Evolutionary conservation across 768 basidiomycete genomes (phyloP), one percentile per base, ranked within the genome.

Genomic region (Xerocomellus intermedius): DNA sequence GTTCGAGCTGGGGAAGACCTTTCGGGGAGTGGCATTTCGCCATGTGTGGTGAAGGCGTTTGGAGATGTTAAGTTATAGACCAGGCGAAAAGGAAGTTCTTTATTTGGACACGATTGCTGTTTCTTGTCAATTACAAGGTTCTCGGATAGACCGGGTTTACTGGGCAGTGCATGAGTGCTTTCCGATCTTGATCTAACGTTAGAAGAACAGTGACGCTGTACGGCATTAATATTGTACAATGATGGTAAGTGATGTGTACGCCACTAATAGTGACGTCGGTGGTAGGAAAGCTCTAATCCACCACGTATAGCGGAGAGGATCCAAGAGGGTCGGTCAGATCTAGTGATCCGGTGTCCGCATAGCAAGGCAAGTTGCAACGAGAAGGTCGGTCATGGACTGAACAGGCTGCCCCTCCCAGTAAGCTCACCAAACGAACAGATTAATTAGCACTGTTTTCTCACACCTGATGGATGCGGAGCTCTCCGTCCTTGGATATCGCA

Each of bases 351-450:
- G 67, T 9, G 52, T 71, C 17, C 71, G 67, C 54, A 73, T 59
- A 4, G 67, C 69, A 22, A 72, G 63, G 44, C 61, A 65, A 17
- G 71, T 71, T n/a, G 70, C 65, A 14, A 71, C 65, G 21, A 73
- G 42, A 8, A 70, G 59, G 26, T 71, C 71, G 17, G 56, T 19
- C 67, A 73, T 71, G 12, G 43, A 55, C 28, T 44, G 57, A 17
- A 32, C 71, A 9, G 55, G 26, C 69, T 73, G 42, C 22, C 2
- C 26, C 30, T 37, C 37, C 28, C 10, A 33, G 24, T 64, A 43
- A 59, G 55, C 12, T 26, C 32, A 51, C 37, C 46, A 50, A 48
- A 33, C 22, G 21, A 41, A 22, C 24, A 12, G 4, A 12, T 21
- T 8, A n/a, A 32, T 36, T 9, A 14, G 2, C 21, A 26, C 10